Evolutionary conservation across 371 early-diverging fungal species (phyloP), one percentile per base, ranked within the genome.

Genomic region (Mucor indicus): DNA sequence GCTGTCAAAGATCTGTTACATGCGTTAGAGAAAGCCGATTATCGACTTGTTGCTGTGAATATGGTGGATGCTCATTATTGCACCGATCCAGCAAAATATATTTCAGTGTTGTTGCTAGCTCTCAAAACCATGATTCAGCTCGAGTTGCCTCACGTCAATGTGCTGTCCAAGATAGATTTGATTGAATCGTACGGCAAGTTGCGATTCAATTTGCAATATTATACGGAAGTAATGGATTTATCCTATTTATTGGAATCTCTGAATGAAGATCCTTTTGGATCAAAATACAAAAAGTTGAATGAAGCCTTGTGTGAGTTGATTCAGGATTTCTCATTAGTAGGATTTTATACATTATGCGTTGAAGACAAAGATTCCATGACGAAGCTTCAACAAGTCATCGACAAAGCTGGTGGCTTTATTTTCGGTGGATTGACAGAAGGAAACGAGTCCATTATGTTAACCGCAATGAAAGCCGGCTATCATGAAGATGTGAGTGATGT

Each of bases 91-190:
- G 67, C 93, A 9, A 98, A 98, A 62, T 98, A 87, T 68, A 88
- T 98, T 42, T 87, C 95, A 0, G 96, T 95, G 0, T 77, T 95
- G 9, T 45, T 98, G 30, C 68, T 90, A 37, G 87, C 92, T 0
- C 79, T 92, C 25, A 85, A 89, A 46, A 88, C 89, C 1, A 98
- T 97, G 97, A 72, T 94, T 10, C 91, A 93, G 67, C 79, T 98
- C 8, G 95, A 95, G 50, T 64, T 98, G 19, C 98, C 98, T 15
- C 96, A 98, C 57, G 80, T 98, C 49, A 98, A 98, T 67, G 92
- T 98, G 8, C 61, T 99, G 36, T 90, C 92, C 10, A 99, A 99
- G 62, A 83, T 95, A 44, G 99, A 99, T 65, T 60, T 98, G 38
- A 70, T 96, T 25, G 87, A 86, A 54, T 79, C 80, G 0, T 83